These are phyloP conservation scores for Angomonas desouzai DNA, from an alignment of 208 protist species.

Conservation along the genomic window DNA sequence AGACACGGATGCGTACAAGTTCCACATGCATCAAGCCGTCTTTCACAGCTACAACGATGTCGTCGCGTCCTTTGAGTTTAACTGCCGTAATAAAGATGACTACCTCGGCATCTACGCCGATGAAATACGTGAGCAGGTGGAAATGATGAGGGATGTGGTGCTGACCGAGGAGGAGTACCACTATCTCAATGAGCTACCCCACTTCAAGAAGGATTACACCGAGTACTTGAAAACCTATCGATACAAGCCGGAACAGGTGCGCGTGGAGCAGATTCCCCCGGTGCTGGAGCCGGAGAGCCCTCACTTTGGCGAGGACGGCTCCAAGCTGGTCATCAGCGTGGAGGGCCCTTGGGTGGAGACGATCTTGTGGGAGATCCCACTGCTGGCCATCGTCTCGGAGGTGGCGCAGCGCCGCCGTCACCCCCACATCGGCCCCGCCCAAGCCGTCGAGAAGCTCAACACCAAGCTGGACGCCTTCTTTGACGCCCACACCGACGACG, in stretches of 20 bases:
- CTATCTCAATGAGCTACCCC: conserved; percentile 62
- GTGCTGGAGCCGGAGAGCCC: conserved; percentile 20
- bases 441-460: conserved; percentile 50
- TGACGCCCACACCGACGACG: conserved; percentile 28
- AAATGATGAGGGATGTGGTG: conserved; percentile 25
- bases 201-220: conserved; percentile 75
- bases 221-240: conserved; percentile 75
- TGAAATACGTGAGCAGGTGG: conserved; percentile 43
- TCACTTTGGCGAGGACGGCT: conserved; percentile 35
- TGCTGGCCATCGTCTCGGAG: conserved; percentile 81
- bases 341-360: conserved; percentile 83
- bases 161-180: conserved; percentile 64
- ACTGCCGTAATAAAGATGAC: conserved; percentile 69
- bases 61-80: conserved; percentile 57
- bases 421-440: conserved; percentile 31
- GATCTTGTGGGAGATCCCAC: conserved; percentile 86
- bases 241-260: conserved; percentile 77
- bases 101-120: conserved; percentile 68
- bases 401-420: conserved; percentile 54
- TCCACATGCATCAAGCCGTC: conserved; percentile 89
- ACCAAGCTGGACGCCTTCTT: conserved; percentile 66
- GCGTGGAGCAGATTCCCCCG: conserved; percentile 34
- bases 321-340: conserved; percentile 54
- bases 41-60: conserved; percentile 64
- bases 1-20: conserved; percentile 88